Conservation (phyloP, 2,329 filamentous ascomycete genomes). For the Plectosphaerella cucumerina region DNA sequence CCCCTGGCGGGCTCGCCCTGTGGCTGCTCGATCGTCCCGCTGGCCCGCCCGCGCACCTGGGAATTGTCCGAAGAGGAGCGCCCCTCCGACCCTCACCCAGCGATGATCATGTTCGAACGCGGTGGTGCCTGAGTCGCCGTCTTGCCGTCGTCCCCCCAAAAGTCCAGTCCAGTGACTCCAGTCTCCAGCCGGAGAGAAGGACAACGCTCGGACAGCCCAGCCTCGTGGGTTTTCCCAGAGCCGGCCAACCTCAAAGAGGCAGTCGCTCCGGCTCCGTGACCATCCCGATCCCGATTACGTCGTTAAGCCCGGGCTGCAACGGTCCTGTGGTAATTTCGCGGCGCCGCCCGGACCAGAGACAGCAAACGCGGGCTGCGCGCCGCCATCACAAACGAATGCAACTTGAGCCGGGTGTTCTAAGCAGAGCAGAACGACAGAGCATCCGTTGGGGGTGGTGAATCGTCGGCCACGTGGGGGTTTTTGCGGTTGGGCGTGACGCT, state of each 20-base stretch:
- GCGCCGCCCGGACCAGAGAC: not conserved
- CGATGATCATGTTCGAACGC: not conserved
- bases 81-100: no score
- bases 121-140: no score
- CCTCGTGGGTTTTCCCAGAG: not conserved
- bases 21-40: conserved; percentile 21
- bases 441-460: not conserved
- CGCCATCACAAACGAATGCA: not conserved
- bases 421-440: no score
- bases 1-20: no score
- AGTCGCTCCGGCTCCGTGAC: not conserved
- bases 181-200: no score
- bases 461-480: not conserved
- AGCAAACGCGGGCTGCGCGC: not conserved
- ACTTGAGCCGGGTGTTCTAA: no score
- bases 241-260: not conserved
- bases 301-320: not conserved
- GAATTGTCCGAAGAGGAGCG: not conserved
- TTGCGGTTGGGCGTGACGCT: not conserved
- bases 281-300: not conserved
- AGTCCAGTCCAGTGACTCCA: no score
- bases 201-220: no score
- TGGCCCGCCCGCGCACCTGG: not conserved
- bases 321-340: not conserved
- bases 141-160: no score